These are phyloP conservation scores for Parmelia sp. DNA, from an alignment of 495 filamentous ascomycete genomes.

Conservation along the genomic window DNA sequence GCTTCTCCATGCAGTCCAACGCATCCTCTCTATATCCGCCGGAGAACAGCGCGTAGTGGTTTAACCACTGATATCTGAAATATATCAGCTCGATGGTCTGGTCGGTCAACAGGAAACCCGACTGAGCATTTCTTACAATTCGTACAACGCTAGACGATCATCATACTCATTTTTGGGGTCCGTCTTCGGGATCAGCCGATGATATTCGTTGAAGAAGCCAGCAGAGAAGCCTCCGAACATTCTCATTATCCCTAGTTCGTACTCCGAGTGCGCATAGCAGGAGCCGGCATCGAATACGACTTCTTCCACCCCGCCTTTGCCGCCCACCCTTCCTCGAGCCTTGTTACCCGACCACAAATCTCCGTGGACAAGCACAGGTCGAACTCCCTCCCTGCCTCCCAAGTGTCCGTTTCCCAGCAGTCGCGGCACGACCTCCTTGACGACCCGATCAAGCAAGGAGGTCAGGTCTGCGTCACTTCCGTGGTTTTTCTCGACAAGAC, in stretches of 20 bases:
- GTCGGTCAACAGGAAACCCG: no score
- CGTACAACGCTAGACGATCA: constrained; percentile 72
- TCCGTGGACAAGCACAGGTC: constrained; percentile 80
- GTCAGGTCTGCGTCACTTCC: constrained; percentile 56
- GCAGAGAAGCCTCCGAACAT: constrained; percentile 92
- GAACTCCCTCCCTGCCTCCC: constrained; percentile 48
- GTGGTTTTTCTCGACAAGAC: constrained; percentile 50
- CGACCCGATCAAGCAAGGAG: constrained; percentile 56
- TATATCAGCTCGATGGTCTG: no score
- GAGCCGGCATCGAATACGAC: constrained; percentile 77
- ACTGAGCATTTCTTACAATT: no score
- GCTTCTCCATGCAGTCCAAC: constrained; percentile 13
- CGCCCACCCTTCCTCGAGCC: constrained; percentile 53
- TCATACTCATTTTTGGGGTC: constrained; percentile 80
- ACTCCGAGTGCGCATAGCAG: constrained; percentile 79
- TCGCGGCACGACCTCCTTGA: constrained; percentile 58
- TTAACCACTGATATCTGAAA: constrained; percentile 15
- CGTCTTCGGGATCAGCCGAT: constrained; percentile 63
- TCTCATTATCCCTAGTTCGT: constrained; percentile 85
- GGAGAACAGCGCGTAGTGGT: constrained; percentile 13
- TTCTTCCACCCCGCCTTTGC: constrained; percentile 55
- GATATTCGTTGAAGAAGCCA: constrained; percentile 72
- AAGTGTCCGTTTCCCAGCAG: constrained; percentile 63
- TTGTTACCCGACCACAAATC: constrained; percentile 89
- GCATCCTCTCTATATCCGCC: constrained; percentile 11